These are phyloP conservation scores for Capsicum pubescens DNA, from an alignment of 257 asterid species.

Conservation along the genomic window DNA sequence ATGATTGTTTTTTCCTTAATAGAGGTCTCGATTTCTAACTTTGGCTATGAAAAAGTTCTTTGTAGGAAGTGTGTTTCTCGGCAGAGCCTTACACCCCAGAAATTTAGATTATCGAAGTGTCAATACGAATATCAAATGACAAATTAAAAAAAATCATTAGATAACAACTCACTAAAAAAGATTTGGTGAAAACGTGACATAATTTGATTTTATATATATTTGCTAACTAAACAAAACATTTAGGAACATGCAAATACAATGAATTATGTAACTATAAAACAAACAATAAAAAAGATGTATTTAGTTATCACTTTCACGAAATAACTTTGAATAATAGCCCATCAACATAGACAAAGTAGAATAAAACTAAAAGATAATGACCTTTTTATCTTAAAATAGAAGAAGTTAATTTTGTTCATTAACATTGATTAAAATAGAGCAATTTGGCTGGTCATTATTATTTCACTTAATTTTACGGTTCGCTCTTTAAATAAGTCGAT, in stretches of 20 bases:
- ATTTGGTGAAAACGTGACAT: slow-evolving; percentile 16
- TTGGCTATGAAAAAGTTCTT: too few species aligned
- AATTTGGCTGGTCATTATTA: too few species aligned
- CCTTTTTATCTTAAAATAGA: too few species aligned
- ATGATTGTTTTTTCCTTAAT: too few species aligned
- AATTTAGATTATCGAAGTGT: too few species aligned
- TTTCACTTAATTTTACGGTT: too few species aligned
- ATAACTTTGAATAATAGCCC: background rate
- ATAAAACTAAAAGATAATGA: background rate
- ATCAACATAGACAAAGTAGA: background rate
- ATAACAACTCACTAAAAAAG: background rate
- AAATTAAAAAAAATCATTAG: background rate
- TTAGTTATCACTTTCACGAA: slow-evolving; percentile 10
- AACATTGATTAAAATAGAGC: background rate
- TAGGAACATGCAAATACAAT: background rate
- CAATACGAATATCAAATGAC: too few species aligned
- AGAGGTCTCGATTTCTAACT: too few species aligned
- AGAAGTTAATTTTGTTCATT: background rate
- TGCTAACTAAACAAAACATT: background rate
- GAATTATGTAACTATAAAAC: slow-evolving; percentile 18
- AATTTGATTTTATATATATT: background rate
- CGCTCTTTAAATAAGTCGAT: too few species aligned
- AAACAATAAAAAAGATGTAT: background rate
- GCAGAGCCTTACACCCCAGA: too few species aligned
- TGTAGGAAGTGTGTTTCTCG: too few species aligned